Conservation (phyloP, 306 rosid species). For the Rubus idaeus region DNA sequence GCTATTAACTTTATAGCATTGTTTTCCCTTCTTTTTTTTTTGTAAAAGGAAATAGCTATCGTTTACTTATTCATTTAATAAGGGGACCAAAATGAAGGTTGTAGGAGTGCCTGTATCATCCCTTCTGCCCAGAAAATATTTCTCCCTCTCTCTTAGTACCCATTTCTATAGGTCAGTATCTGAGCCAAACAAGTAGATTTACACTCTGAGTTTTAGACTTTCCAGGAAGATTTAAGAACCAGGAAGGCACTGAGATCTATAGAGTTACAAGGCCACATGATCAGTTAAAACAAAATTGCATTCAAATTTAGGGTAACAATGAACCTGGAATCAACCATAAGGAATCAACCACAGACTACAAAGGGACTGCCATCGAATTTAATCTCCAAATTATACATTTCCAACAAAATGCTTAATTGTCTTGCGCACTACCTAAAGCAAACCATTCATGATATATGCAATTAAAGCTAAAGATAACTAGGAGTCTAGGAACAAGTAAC, state of each 20-base stretch:
- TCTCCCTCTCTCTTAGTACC: neutral
- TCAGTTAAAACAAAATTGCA: neutral
- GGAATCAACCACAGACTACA: neutral
- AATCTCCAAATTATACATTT: neutral
- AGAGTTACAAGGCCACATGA: neutral
- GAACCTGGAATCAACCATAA: neutral
- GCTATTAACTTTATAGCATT: neutral
- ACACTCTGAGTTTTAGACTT: neutral
- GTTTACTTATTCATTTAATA: neutral
- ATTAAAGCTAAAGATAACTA: too few relatives aligned
- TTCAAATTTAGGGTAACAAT: neutral
- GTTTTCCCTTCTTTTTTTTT: neutral
- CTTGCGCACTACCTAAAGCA: too few relatives aligned
- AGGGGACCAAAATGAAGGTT: neutral
- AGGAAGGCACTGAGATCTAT: neutral
- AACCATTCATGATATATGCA: too few relatives aligned
- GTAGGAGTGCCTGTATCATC: neutral
- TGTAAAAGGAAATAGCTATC: neutral
- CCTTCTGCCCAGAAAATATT: neutral
- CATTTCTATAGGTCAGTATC: neutral
- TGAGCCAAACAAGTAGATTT: neutral
- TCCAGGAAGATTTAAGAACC: neutral
- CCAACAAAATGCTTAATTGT: neutral
- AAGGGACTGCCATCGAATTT: neutral
- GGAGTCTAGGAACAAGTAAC: too few relatives aligned